A percentile compares a stretch with the other conserved stretches of the same genome.
phyloP scores from a whole-genome alignment of 352 stramenopile species.

The Blastocystis sp. region DNA sequence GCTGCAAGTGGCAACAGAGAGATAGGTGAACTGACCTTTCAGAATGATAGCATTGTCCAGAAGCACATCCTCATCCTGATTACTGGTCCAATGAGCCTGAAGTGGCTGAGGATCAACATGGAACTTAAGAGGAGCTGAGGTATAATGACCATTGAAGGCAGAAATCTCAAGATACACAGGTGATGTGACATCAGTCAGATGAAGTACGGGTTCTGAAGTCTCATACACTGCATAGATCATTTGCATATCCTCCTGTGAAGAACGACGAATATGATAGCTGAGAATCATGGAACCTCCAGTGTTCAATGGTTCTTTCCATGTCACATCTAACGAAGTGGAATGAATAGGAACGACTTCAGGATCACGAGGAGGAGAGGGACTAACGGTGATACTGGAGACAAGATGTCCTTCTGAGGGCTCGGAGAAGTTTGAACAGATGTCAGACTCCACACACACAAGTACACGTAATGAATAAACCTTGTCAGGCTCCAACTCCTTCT shows the following conservation, averaged over 20 bases:
- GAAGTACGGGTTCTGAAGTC: background rate
- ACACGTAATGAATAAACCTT: background rate
- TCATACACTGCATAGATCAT: background rate
- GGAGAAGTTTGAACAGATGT: background rate
- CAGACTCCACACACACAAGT: background rate
- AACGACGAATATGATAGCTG: background rate
- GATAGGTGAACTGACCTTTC: conserved; percentile 9
- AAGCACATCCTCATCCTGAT: background rate
- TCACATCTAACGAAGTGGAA: background rate
- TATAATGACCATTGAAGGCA: conserved; percentile 25
- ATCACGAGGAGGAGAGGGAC: background rate
- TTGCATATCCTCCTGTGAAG: background rate
- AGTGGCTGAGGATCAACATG: background rate
- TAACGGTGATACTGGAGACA: background rate
- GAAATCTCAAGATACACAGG: background rate
- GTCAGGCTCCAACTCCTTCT: background rate
- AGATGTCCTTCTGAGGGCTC: background rate
- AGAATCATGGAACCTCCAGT: background rate
- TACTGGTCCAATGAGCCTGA: background rate
- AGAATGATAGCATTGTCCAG: background rate
- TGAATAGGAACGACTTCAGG: background rate
- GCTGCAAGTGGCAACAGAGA: background rate
- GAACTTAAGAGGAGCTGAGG: background rate
- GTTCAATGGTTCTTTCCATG: background rate
- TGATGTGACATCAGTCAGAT: background rate